Evolutionary conservation across 177 flowering plant species (phyloP), one percentile per base, ranked within the genome.

Genomic region (Vitis hybrid): DNA sequence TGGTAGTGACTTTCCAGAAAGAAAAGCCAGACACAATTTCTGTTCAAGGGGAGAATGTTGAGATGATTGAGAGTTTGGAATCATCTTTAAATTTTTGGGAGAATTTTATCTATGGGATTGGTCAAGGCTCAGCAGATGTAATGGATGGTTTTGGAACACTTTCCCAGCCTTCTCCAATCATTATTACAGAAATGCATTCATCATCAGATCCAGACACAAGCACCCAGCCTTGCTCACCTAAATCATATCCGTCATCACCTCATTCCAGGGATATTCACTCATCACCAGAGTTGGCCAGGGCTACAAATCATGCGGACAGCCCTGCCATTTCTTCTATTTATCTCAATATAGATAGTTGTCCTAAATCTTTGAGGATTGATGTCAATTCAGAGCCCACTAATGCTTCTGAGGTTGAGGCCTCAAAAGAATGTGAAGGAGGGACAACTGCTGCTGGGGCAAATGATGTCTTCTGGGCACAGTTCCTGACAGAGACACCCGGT

Each of bases 401-500:
- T 70, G 69, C 56, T 56, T 45, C 71, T 26, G 78, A 65, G 5
- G 62, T 50, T 65, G 79, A 73, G 65, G 64, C 61, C 9, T 31
- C 52, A 5, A 70, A 68, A 61, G 79, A 67, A 62, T 58, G 19
- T 16, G 74, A 3, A 13, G 50, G 10, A 3, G 72, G 61, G 50
- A 66, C 34, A 3, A 59, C 48, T 8, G 48, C 63, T 14, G 63
- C 72, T 8, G 80, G 77, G 45, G 78, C 50, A 0, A 87, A 87
- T 71, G 91, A 87, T 76, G 74, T 72, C 1, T 87, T 87, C 72
- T 87, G 91, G 91, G 81, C 80, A 61, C 87, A 85, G 70, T 84
- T 84, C 66, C 65, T 87, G 65, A 85, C 86, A 0, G 91, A 87
- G 70, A 73, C 74, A 39, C 88, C 86, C 20, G 73, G 76, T 59